A percentile compares a stretch with the other conserved stretches of the same genome.
Conservation (phyloP, 352 stramenopile species). For the Globisporangium polare region DNA sequence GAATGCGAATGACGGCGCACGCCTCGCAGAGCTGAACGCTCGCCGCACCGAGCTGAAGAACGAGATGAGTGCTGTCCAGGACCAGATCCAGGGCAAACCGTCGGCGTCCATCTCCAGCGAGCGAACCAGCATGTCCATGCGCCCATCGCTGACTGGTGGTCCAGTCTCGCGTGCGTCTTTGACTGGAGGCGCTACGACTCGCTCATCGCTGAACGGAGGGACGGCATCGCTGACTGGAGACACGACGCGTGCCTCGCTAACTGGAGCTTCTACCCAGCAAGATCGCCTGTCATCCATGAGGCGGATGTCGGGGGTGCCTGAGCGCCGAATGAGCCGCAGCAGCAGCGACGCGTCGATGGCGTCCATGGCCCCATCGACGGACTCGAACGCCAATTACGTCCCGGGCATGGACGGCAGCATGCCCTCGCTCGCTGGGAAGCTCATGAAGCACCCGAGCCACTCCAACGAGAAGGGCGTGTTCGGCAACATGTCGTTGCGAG, state of each 20-base stretch:
- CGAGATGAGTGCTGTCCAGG: slow-evolving; percentile 69
- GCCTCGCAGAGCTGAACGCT: slow-evolving; percentile 44
- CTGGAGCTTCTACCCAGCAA: slow-evolving; percentile 1
- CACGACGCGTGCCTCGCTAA: slow-evolving; percentile 7
- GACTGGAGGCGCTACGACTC: neutral
- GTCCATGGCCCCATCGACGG: slow-evolving; percentile 42
- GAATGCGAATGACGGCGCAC: slow-evolving; percentile 43
- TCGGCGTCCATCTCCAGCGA: slow-evolving; percentile 26
- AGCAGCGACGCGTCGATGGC: slow-evolving; percentile 55
- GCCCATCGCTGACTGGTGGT: slow-evolving; percentile 22
- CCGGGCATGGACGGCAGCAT: slow-evolving; percentile 19
- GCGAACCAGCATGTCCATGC: slow-evolving; percentile 22
- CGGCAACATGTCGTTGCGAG: slow-evolving; percentile 73
- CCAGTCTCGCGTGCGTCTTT: neutral
- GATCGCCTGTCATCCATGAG: slow-evolving; percentile 8
- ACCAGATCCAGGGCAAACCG: slow-evolving; percentile 20
- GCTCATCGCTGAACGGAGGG: slow-evolving; percentile 2
- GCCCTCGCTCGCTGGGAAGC: slow-evolving; percentile 42
- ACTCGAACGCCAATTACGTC: slow-evolving; percentile 39
- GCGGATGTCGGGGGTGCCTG: slow-evolving; percentile 28
- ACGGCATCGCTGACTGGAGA: neutral
- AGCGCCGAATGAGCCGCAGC: slow-evolving; percentile 31
- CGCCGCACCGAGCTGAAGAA: slow-evolving; percentile 64
- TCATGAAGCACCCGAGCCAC: slow-evolving; percentile 76
- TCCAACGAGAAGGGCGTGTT: slow-evolving; percentile 78